These are phyloP conservation scores for Solanum hybrid DNA, from an alignment of 305 asterid genomes.

Conservation along the genomic window DNA sequence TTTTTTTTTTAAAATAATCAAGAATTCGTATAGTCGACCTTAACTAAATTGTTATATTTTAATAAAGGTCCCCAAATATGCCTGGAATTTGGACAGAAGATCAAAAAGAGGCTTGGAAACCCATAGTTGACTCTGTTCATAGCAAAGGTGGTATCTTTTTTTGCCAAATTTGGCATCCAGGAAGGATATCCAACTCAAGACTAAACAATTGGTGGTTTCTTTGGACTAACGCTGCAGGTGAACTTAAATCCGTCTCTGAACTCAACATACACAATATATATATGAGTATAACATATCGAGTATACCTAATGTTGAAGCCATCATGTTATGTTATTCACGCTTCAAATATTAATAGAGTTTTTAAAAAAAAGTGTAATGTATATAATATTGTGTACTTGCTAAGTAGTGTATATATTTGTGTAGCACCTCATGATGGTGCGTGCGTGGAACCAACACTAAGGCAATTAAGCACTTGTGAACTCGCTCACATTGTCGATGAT, in stretches of 20 bases:
- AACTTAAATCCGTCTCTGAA: no score
- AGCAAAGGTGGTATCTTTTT: constrained; percentile 26
- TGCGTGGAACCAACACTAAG: not conserved
- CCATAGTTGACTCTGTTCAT: constrained; percentile 23
- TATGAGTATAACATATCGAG: no score
- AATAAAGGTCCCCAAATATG: not conserved
- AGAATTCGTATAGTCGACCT: not conserved
- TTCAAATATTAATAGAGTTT: no score
- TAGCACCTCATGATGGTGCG: not conserved
- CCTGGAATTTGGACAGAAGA: constrained; percentile 19
- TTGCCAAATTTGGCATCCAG: constrained; percentile 30
- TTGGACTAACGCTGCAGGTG: not conserved
- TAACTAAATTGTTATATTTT: not conserved
- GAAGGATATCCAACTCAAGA: constrained; percentile 13
- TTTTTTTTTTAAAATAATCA: not conserved
- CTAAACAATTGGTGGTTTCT: not conserved
- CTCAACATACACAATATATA: not conserved
- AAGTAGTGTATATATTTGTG: not conserved
- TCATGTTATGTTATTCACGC: not conserved
- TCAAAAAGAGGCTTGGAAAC: constrained; percentile 24
- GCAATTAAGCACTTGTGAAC: not conserved
- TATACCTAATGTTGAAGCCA: not conserved
- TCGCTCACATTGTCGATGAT: not conserved
- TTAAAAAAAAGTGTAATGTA: not conserved
- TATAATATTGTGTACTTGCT: not conserved